Percentiles rank a stretch among this genome's conserved stretches.
Evolutionary conservation across 371 early-diverging fungal genomes (phyloP).

Genomic region (Rhizopus stolonifer): DNA sequence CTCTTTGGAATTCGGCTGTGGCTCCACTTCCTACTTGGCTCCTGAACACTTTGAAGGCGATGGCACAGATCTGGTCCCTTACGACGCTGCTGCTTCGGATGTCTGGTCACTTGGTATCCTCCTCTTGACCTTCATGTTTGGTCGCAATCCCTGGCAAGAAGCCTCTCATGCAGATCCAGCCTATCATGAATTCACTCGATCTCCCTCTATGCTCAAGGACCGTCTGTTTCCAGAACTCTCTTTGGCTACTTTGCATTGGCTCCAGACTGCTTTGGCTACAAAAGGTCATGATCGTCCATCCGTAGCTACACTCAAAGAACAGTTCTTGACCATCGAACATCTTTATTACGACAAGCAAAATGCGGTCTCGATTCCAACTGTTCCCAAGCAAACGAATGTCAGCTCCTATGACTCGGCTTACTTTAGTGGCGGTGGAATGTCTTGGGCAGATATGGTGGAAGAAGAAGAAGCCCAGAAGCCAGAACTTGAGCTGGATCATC

Average conservation of each 20-base stretch:
- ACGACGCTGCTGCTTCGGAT: slow-evolving; percentile 69
- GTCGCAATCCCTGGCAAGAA: slow-evolving; percentile 81
- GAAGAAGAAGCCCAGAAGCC: slow-evolving; percentile 20
- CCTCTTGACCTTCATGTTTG: slow-evolving; percentile 70
- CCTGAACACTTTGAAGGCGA: slow-evolving; percentile 62
- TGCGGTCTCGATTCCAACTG: slow-evolving; percentile 35
- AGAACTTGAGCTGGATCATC: slow-evolving; percentile 6
- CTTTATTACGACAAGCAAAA: slow-evolving; percentile 32
- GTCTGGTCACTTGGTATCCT: slow-evolving; percentile 80
- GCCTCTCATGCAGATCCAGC: slow-evolving; percentile 54
- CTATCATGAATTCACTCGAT: slow-evolving; percentile 55
- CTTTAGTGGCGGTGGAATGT: slow-evolving; percentile 35
- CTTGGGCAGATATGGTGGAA: slow-evolving; percentile 52
- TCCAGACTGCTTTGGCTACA: slow-evolving; percentile 28
- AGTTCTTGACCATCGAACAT: slow-evolving; percentile 25
- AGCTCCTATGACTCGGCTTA: slow-evolving; percentile 44
- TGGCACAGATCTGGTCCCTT: slow-evolving; percentile 31
- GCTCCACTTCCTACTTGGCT: slow-evolving; percentile 68
- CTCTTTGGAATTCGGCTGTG: slow-evolving; percentile 78
- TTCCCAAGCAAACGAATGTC: slow-evolving; percentile 26
- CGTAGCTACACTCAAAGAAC: slow-evolving; percentile 31
- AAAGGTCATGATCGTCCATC: slow-evolving; percentile 30
- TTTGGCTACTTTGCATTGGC: slow-evolving; percentile 30
- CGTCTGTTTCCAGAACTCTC: slow-evolving; percentile 54
- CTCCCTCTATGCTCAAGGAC: slow-evolving; percentile 48